Base-by-base conservation (phyloP, 495 filamentous ascomycete species). In the Lentithecium fluviatile region DNA sequence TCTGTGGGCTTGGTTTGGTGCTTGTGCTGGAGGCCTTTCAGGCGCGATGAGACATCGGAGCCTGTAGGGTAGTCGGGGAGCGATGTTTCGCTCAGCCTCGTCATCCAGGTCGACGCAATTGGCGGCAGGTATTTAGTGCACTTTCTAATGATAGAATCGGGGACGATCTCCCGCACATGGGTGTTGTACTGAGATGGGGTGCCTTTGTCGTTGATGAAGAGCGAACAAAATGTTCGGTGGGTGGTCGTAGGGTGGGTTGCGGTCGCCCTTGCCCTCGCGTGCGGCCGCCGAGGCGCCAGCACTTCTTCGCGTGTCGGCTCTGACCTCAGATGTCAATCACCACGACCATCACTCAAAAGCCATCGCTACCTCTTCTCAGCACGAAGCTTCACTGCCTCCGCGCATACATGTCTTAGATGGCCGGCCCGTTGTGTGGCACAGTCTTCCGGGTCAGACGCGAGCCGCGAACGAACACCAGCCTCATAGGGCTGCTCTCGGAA, bases 11-110 rank as follows among this genome's bases (percentile, higher is more conserved):
- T 13, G 13, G 26, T 12, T 15, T 43, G 37, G 13, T 8, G 46
- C n/a, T 10, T 25, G 26, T 13, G 25, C 26, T 24, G 56, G 58
- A 60, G 49, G 58, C 58, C 58, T 60, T 47, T 48, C 37, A 19
- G 3, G 19, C 24, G 38, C 20, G 11, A 49, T 60, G 58, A 60
- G 49, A 60, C 58, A 46, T 29, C 1, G 37, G 7, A 45, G 38
- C 37, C 53, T 56, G 42, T 42, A 36, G 50, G 1, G 29, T 17
- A 34, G 51, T 42, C n/a, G 51, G 21, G 3, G 15, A 12, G 21
- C 17, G 24, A 17, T 20, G 21, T 24, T 20, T 10, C n/a, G 53
- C 42, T 25, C 40, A 47, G 53, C 42, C 52, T 19, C 20, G n/a
- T 23, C 19, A 19, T 24, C 21, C 23, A 13, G 32, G 17, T 43